Evolutionary conservation across 75 land plant species (phyloP).

Genomic region (Larix kaempferi): DNA sequence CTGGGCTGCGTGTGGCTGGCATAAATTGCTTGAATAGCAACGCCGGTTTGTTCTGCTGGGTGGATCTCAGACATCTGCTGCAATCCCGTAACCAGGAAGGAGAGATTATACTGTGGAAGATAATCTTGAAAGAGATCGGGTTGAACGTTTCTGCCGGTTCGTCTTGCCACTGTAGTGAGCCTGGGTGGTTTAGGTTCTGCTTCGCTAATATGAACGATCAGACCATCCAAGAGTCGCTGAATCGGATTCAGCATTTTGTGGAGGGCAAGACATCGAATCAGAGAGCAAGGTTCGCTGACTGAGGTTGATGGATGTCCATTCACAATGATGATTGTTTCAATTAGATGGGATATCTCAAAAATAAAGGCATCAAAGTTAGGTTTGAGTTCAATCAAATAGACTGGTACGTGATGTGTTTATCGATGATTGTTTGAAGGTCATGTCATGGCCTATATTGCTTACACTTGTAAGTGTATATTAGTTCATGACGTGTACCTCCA

Average conservation of each 20-base stretch:
- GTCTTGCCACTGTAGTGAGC: conserved; percentile 71
- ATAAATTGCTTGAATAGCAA: conserved; percentile 43
- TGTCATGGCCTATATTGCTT: no score
- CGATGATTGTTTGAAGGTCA: no score
- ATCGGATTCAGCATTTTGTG: conserved; percentile 31
- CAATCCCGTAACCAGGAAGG: conserved; percentile 33
- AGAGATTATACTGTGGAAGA: conserved; percentile 70
- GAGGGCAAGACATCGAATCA: neutral
- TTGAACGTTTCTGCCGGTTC: conserved; percentile 73
- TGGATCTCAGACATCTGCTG: conserved; percentile 56
- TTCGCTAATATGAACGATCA: conserved; percentile 62
- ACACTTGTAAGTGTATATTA: no score
- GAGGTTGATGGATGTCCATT: no score
- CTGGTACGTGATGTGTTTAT: no score
- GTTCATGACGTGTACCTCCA: no score
- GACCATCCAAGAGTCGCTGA: conserved; percentile 25
- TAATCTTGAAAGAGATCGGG: conserved; percentile 43
- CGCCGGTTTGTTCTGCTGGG: conserved; percentile 80
- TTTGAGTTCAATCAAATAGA: no score
- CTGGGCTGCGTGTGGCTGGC: conserved; percentile 33
- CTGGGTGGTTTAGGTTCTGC: conserved; percentile 87
- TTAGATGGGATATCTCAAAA: no score
- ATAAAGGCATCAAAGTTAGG: no score
- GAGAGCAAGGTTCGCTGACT: no score
- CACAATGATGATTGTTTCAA: no score